phyloP scores from a whole-genome alignment of 1,284 basidiomycete genomes.

The Coniferiporia weirii region DNA sequence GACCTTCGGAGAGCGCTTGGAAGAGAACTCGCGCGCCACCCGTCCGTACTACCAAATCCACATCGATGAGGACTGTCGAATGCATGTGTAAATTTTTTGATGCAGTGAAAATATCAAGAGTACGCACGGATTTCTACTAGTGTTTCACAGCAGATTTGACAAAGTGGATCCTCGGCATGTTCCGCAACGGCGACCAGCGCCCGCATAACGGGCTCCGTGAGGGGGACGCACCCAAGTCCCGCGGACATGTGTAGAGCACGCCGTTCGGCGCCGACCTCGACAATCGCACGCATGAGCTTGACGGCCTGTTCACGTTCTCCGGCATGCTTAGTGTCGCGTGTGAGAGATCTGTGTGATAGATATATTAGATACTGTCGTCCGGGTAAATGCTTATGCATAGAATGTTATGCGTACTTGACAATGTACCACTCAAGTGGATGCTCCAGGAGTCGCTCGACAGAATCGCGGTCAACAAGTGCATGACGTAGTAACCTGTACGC shows the following conservation, averaged over 20 bases:
- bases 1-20: slow-evolving; percentile 83
- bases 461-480: slow-evolving; percentile 65
- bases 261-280: slow-evolving; percentile 64
- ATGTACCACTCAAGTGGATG: slow-evolving; percentile 85
- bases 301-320: slow-evolving; percentile 94
- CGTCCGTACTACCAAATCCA: slow-evolving; percentile 75
- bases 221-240: slow-evolving; percentile 46
- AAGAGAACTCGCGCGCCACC: slow-evolving; percentile 88
- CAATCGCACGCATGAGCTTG: slow-evolving; percentile 81
- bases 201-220: slow-evolving; percentile 78
- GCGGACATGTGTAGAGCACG: slow-evolving; percentile 38
- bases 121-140: slow-evolving; percentile 83
- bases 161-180: slow-evolving; percentile 87
- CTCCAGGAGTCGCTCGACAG: slow-evolving; percentile 51
- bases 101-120: not conserved
- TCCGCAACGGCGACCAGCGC: slow-evolving; percentile 91
- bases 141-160: slow-evolving; percentile 82
- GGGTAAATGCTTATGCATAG: slow-evolving; percentile 1
- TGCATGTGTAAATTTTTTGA: slow-evolving; percentile 24
- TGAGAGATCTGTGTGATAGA: slow-evolving; percentile 56
- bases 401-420: slow-evolving; percentile 53
- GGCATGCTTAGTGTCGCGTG: slow-evolving; percentile 78
- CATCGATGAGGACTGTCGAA: slow-evolving; percentile 70
- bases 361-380: not conserved
- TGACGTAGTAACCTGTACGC: slow-evolving; percentile 87